Conservation (phyloP, 2,329 filamentous ascomycete species). For the Lecanicillium sp. region DNA sequence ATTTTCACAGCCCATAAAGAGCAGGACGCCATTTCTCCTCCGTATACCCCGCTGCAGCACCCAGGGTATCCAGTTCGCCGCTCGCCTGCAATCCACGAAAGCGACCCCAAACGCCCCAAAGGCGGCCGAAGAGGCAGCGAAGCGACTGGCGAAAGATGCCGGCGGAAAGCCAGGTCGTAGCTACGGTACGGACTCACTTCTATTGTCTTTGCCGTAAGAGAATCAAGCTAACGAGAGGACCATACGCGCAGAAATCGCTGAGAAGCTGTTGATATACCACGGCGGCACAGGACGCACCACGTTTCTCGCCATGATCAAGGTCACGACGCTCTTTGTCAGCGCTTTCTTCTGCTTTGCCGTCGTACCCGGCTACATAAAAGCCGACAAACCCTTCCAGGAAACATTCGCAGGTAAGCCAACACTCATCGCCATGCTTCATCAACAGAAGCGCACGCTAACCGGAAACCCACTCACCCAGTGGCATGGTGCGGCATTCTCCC, state of each 20-base stretch:
- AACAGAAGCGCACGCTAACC: neutral
- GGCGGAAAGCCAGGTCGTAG: neutral
- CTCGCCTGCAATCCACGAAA: constrained; percentile 2
- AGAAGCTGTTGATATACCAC: constrained; percentile 65
- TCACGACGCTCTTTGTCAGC: constrained; percentile 63
- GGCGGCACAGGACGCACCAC: constrained; percentile 60
- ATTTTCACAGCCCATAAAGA: neutral
- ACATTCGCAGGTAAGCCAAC: constrained; percentile 28
- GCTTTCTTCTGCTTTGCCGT: constrained; percentile 58
- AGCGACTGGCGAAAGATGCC: constrained; percentile 1
- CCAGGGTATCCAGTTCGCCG: no score
- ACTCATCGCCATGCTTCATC: constrained; percentile 1
- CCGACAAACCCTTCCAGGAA: constrained; percentile 27
- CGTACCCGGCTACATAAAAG: constrained; percentile 48
- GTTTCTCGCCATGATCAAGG: constrained; percentile 62
- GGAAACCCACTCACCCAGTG: constrained; percentile 30
- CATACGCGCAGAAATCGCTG: constrained; percentile 47
- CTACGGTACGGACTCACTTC: no score
- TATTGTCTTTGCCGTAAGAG: no score
- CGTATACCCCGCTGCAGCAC: no score
- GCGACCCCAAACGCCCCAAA: neutral
- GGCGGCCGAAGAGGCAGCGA: constrained; percentile 2
- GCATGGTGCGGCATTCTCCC: constrained; percentile 55
- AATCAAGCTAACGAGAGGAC: no score
- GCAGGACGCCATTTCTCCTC: neutral